Percentiles rank a stretch among this genome's conserved stretches.
Evolutionary conservation across 495 filamentous ascomycete species (phyloP).

Genomic region (Podospora conica): DNA sequence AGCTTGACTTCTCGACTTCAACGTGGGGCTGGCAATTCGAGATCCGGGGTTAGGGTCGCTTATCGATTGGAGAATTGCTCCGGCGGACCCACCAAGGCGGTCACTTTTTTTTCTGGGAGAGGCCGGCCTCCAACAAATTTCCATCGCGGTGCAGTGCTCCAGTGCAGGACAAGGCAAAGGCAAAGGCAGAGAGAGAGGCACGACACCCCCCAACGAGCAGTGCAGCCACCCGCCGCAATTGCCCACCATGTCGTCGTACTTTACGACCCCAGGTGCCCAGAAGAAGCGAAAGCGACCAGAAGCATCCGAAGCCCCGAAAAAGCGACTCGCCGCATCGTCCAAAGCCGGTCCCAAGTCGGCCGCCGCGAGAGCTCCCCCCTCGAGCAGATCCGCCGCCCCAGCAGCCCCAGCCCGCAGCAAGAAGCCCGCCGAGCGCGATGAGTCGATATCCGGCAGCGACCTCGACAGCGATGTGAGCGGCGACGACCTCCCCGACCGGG

Average conservation of each 20-base stretch:
- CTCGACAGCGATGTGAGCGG: slow-evolving; percentile 43
- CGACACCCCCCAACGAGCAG: slow-evolving; percentile 7
- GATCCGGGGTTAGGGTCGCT: not conserved
- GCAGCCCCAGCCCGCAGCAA: slow-evolving; percentile 43
- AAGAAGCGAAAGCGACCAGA: slow-evolving; percentile 69
- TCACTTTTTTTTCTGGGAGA: slow-evolving; percentile 8
- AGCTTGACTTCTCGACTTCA: not conserved
- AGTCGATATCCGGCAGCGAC: slow-evolving; percentile 86
- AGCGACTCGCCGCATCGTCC: slow-evolving; percentile 35
- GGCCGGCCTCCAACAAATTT: slow-evolving; percentile 7
- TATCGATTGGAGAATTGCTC: not conserved
- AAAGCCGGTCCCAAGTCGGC: slow-evolving; percentile 36
- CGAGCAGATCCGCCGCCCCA: slow-evolving; percentile 29
- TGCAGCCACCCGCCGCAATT: slow-evolving; percentile 14
- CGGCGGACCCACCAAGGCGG: slow-evolving; percentile 1
- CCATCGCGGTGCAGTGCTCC: slow-evolving; percentile 1
- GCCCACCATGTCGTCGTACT: slow-evolving; percentile 72
- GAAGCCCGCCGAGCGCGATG: slow-evolving; percentile 55
- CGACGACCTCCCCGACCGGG: slow-evolving; percentile 32
- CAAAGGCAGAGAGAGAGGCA: slow-evolving; percentile 12
- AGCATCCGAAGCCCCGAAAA: slow-evolving; percentile 38
- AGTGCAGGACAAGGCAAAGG: slow-evolving; percentile 1
- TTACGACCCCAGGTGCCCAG: slow-evolving; percentile 67
- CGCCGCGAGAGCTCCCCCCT: slow-evolving; percentile 30
- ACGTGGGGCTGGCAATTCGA: not conserved